phyloP scores from a whole-genome alignment of 2,329 filamentous ascomycete species.

The Pseudonectria buxi region DNA sequence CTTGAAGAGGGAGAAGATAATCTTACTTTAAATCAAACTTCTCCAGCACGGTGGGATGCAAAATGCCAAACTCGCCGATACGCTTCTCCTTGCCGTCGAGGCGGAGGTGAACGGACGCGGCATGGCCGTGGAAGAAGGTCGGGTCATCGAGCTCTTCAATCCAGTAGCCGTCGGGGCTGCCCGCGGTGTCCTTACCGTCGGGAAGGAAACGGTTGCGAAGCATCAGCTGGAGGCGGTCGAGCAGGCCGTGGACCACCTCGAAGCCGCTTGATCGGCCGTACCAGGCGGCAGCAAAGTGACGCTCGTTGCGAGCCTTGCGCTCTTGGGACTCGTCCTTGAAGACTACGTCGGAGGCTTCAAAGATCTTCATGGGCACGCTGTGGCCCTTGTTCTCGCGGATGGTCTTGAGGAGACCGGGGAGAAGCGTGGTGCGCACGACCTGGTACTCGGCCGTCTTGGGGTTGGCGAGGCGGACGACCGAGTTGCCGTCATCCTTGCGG shows the following conservation, averaged over 20 bases:
- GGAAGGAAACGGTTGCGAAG: slow-evolving; percentile 75
- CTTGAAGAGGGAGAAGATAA: neutral
- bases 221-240: slow-evolving; percentile 91
- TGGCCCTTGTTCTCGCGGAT: slow-evolving; percentile 90
- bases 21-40: slow-evolving; percentile 80
- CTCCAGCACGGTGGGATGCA: slow-evolving; percentile 88
- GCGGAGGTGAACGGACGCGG: slow-evolving; percentile 75
- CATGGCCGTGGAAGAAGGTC: slow-evolving; percentile 87
- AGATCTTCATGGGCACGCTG: slow-evolving; percentile 82
- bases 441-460: slow-evolving; percentile 93
- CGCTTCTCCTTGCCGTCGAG: slow-evolving; percentile 65
- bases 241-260: slow-evolving; percentile 87
- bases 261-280: slow-evolving; percentile 94
- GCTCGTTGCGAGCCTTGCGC: slow-evolving; percentile 83
- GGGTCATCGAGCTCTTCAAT: slow-evolving; percentile 87
- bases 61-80: slow-evolving; percentile 86
- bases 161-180: slow-evolving; percentile 73
- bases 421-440: slow-evolving; percentile 77
- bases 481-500: slow-evolving; percentile 77
- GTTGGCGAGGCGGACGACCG: slow-evolving; percentile 79
- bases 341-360: slow-evolving; percentile 84
- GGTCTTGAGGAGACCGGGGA: slow-evolving; percentile 87
- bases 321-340: slow-evolving; percentile 80
- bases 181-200: slow-evolving; percentile 46
- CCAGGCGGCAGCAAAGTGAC: slow-evolving; percentile 93